phyloP scores from a whole-genome alignment of 805 yeast species.

The Phaffomyces thermotolerans region DNA sequence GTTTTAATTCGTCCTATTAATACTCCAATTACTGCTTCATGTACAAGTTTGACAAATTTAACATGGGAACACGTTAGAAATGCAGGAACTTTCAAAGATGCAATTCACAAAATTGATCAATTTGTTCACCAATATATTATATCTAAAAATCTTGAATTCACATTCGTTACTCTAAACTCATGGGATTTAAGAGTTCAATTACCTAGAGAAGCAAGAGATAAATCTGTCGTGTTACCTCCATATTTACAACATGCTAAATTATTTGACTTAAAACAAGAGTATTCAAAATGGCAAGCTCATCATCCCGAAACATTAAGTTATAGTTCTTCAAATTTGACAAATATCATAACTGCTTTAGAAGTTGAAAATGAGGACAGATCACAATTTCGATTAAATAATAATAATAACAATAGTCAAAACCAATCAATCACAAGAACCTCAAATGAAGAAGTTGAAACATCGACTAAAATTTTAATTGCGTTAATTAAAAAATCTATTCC shows the following conservation, averaged over 20 bases:
- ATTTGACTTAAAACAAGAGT: conserved; percentile 73
- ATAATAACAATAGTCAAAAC: background rate
- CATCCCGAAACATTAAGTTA: conserved; percentile 41
- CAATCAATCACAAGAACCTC: conserved; percentile 33
- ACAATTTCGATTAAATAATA: conserved; percentile 15
- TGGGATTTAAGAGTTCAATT: conserved; percentile 73
- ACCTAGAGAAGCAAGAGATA: conserved; percentile 76
- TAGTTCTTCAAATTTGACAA: conserved; percentile 23
- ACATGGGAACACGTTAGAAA: conserved; percentile 55
- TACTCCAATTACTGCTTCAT: conserved; percentile 56
- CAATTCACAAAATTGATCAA: conserved; percentile 46
- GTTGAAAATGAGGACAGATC: conserved; percentile 16
- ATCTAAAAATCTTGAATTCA: conserved; percentile 41
- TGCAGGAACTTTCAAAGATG: conserved; percentile 57
- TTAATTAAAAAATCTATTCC: conserved; percentile 43
- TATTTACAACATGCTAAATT: conserved; percentile 70
- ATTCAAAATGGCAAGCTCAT: conserved; percentile 59
- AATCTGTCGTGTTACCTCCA: conserved; percentile 61
- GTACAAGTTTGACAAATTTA: conserved; percentile 44
- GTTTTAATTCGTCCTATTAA: conserved; percentile 52
- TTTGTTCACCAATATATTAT: conserved; percentile 39
- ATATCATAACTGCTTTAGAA: conserved; percentile 24
- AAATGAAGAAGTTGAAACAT: conserved; percentile 37
- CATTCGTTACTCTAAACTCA: conserved; percentile 58
- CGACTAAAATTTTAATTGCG: conserved; percentile 37